Conservation (phyloP, 139 green algal species). For the Tetradesmus obliquus region DNA sequence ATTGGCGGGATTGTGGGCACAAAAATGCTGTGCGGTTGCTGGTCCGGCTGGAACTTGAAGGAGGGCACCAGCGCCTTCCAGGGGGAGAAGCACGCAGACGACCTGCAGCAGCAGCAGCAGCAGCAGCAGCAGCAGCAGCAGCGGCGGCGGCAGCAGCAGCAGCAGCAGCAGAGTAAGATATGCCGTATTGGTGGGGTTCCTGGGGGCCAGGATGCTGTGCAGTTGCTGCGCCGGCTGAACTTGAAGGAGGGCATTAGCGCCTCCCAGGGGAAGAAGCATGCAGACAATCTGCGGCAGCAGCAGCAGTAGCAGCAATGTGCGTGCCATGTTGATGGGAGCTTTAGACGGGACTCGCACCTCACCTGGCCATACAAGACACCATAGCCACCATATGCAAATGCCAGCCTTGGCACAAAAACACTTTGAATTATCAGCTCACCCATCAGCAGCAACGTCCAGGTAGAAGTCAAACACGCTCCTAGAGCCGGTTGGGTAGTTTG, state of each 20-base stretch:
- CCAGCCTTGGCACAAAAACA: too few relatives aligned
- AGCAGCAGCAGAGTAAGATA: background rate
- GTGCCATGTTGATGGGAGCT: too few relatives aligned
- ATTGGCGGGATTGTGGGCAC: too few relatives aligned
- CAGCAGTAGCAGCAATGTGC: background rate
- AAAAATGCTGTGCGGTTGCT: too few relatives aligned
- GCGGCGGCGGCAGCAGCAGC: background rate
- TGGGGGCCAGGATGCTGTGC: too few relatives aligned
- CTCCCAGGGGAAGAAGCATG: constrained; percentile 9
- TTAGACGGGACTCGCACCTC: too few relatives aligned
- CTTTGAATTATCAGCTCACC: background rate
- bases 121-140: background rate
- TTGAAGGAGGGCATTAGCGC: background rate
- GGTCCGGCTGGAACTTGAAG: constrained; percentile 9
- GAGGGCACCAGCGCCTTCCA: background rate
- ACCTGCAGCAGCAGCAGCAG: background rate
- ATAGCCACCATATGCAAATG: too few relatives aligned
- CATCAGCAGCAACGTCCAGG: constrained; percentile 67
- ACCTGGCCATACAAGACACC: too few relatives aligned
- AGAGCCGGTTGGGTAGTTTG: constrained; percentile 54
- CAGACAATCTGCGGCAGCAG: constrained; percentile 5
- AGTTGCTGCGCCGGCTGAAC: background rate
- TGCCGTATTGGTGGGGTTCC: too few relatives aligned
- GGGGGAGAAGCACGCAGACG: background rate
- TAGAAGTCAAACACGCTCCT: constrained; percentile 82